A percentile compares a stretch with the other conserved stretches of the same genome.
Evolutionary conservation across 2,329 filamentous ascomycete genomes (phyloP).

Genomic region (Colletotrichum scovillei): DNA sequence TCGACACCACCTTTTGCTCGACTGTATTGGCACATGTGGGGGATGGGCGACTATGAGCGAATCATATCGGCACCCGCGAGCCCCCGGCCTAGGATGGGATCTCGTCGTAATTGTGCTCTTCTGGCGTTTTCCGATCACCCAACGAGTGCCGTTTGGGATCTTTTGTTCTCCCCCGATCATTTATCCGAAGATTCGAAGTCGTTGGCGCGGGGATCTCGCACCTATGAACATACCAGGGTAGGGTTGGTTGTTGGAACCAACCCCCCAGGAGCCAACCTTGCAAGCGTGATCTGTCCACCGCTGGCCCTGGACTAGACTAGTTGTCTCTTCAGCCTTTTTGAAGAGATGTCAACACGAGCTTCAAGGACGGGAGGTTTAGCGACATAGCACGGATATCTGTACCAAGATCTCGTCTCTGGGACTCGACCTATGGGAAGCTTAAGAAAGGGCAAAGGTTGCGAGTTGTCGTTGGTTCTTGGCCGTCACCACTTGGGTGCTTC

Average conservation of each 20-base stretch:
- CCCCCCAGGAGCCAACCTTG: background rate
- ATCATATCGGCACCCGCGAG: background rate
- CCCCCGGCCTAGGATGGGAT: background rate
- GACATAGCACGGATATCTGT: too few species aligned
- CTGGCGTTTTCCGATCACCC: conserved; percentile 6
- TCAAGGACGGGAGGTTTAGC: background rate
- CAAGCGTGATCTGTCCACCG: background rate
- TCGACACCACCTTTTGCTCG: background rate
- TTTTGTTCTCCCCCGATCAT: background rate
- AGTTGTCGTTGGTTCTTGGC: background rate
- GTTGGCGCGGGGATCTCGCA: background rate
- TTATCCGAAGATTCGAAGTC: background rate
- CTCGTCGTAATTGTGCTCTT: background rate
- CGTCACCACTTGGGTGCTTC: background rate
- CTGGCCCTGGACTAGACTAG: conserved; percentile 5
- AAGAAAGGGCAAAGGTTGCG: background rate
- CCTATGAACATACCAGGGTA: background rate
- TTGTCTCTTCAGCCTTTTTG: conserved; percentile 7
- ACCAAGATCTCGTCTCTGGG: too few species aligned
- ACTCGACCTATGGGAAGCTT: background rate
- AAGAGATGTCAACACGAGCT: background rate
- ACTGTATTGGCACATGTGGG: background rate
- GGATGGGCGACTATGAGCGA: background rate
- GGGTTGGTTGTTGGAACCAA: background rate
- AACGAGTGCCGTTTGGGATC: background rate